A percentile compares a stretch with the other conserved stretches of the same genome.
Evolutionary conservation across 2,329 filamentous ascomycete species (phyloP).

Genomic region (Incumbomyces delicatus): DNA sequence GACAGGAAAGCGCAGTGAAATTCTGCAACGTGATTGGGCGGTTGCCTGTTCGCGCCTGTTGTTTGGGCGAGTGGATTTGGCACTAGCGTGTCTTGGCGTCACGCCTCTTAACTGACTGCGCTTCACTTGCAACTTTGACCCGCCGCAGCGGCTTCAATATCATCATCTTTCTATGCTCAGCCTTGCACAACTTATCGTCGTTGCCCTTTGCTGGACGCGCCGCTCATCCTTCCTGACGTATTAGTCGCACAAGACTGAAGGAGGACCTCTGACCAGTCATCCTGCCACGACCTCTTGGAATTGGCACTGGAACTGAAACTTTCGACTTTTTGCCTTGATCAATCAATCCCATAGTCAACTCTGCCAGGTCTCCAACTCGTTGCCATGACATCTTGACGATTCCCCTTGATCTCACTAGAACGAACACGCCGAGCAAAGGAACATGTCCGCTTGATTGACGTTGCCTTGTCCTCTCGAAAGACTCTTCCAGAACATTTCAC

Average conservation of each 20-base stretch:
- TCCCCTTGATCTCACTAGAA: neutral
- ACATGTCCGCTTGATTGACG: neutral
- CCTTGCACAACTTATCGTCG: neutral
- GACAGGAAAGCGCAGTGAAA: constrained; percentile 10
- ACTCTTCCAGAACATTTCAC: neutral
- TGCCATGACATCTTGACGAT: neutral
- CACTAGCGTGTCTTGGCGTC: constrained; percentile 13
- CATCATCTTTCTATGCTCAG: neutral
- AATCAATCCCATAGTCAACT: no score
- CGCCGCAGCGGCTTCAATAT: neutral
- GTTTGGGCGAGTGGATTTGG: neutral
- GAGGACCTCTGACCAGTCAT: no score
- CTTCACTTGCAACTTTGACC: neutral
- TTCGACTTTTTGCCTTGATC: no score
- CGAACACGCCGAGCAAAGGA: neutral
- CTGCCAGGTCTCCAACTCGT: neutral
- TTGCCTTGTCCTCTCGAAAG: neutral
- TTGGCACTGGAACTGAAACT: no score
- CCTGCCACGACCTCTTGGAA: no score
- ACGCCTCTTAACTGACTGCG: constrained; percentile 3
- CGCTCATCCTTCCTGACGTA: no score
- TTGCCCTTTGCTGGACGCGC: neutral
- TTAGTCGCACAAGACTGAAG: no score
- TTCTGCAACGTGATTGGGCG: constrained; percentile 10
- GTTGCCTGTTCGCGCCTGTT: neutral